These are phyloP conservation scores for Stachybotrys elegans DNA, from an alignment of 2,329 filamentous ascomycete genomes.

Conservation along the genomic window DNA sequence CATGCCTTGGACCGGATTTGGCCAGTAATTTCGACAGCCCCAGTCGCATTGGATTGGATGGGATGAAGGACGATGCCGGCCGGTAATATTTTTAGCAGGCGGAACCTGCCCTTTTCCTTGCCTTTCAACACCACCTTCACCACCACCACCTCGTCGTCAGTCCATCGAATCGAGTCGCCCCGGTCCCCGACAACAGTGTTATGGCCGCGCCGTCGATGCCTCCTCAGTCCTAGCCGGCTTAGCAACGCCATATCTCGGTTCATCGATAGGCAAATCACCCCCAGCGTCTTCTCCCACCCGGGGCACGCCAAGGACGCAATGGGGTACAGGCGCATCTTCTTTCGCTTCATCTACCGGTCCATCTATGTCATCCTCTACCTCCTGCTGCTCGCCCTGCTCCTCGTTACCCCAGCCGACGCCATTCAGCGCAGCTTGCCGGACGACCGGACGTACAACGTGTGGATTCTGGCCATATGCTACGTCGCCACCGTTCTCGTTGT, in stretches of 20 bases:
- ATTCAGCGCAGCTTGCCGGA: constrained; percentile 71
- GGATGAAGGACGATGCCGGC: no score
- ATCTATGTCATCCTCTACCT: constrained; percentile 74
- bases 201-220: constrained; percentile 10
- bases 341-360: constrained; percentile 75
- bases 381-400: constrained; percentile 65
- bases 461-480: constrained; percentile 74
- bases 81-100: no score
- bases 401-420: constrained; percentile 75
- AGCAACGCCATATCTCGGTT: constrained; percentile 21
- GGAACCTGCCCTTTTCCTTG: neutral
- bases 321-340: constrained; percentile 50
- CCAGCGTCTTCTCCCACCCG: constrained; percentile 4
- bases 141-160: neutral
- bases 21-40: no score
- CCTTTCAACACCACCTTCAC: neutral
- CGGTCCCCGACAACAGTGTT: neutral
- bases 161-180: neutral
- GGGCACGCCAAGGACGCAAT: constrained; percentile 25
- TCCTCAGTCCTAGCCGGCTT: constrained; percentile 11
- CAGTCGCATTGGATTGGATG: no score
- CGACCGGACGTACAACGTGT: constrained; percentile 70
- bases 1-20: no score
- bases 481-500: constrained; percentile 66
- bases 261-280: constrained; percentile 7